Evolutionary conservation across 2,329 filamentous ascomycete genomes (phyloP).

Genomic region (Botrytis deweyae): DNA sequence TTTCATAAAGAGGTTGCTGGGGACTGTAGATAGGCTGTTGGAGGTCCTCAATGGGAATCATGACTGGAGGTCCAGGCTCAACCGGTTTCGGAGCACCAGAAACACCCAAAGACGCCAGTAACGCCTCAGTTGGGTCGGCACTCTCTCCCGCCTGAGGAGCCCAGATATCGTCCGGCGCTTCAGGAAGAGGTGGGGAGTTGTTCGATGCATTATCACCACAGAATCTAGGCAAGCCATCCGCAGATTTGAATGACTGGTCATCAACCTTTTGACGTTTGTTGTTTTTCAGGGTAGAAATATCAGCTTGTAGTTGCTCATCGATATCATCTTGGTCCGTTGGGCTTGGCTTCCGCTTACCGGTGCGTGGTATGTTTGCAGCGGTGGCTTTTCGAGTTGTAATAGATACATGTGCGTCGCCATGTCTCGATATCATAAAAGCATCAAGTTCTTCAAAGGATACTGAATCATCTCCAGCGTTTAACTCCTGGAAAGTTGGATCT

Average conservation of each 20-base stretch:
- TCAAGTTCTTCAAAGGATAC: slow-evolving; percentile 34
- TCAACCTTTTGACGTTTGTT: slow-evolving; percentile 37
- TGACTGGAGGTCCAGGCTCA: slow-evolving; percentile 24
- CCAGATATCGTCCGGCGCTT: slow-evolving; percentile 36
- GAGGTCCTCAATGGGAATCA: slow-evolving; percentile 16
- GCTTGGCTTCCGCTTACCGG: slow-evolving; percentile 32
- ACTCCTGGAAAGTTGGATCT: slow-evolving; percentile 47
- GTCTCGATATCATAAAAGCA: slow-evolving; percentile 31
- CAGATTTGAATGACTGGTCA: slow-evolving; percentile 5
- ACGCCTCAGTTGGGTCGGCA: slow-evolving; percentile 37
- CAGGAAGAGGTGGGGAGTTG: slow-evolving; percentile 29
- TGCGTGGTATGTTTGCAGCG: slow-evolving; percentile 23
- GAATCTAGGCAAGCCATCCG: slow-evolving; percentile 14
- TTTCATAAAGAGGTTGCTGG: slow-evolving; percentile 11
- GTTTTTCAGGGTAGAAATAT: slow-evolving; percentile 21
- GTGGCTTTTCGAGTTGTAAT: slow-evolving; percentile 7
- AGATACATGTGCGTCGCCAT: slow-evolving; percentile 19
- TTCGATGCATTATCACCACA: slow-evolving; percentile 23
- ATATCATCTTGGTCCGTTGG: slow-evolving; percentile 27
- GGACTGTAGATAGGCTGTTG: slow-evolving; percentile 10
- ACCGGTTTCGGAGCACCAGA: slow-evolving; percentile 41
- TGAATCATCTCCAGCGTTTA: slow-evolving; percentile 26
- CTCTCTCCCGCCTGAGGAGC: slow-evolving; percentile 38
- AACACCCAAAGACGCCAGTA: slow-evolving; percentile 41
- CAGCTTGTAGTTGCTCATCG: slow-evolving; percentile 24